Evolutionary conservation across 202 grass and related monocot genomes (phyloP).

Genomic region (Schoenoplectus tabernaemontani): DNA sequence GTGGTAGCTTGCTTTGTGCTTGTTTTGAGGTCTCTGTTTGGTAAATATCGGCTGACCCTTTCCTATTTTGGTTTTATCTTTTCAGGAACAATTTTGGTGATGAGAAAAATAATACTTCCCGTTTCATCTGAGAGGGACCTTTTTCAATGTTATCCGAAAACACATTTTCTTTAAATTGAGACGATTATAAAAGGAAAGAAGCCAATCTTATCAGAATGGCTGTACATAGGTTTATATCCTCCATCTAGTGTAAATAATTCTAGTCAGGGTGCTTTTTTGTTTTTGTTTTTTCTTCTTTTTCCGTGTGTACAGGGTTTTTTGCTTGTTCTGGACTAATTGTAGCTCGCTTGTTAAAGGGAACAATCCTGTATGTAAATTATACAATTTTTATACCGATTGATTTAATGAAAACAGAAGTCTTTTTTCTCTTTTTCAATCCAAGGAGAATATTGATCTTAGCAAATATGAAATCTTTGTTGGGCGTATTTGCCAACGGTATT

Average conservation of each 20-base stretch:
- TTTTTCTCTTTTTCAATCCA: not conserved
- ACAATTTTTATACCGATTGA: slow-evolving; percentile 15
- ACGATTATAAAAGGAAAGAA: slow-evolving; percentile 17
- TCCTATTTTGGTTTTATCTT: slow-evolving; percentile 16
- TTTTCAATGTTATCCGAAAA: not conserved
- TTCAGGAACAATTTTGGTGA: slow-evolving; percentile 33
- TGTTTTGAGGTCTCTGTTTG: not conserved
- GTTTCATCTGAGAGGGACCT: not conserved
- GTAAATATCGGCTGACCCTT: not conserved
- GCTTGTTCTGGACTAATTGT: slow-evolving; percentile 8
- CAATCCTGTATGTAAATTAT: slow-evolving; percentile 65
- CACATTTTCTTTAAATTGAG: slow-evolving; percentile 19
- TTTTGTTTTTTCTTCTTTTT: not conserved
- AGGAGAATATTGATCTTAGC: not conserved
- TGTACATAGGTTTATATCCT: slow-evolving; percentile 21
- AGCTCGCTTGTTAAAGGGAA: not conserved
- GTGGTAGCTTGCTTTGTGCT: not conserved
- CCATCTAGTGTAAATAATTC: slow-evolving; percentile 47
- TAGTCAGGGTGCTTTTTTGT: slow-evolving; percentile 20
- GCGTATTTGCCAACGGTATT: not conserved
- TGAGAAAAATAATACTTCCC: slow-evolving; percentile 24
- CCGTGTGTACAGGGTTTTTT: slow-evolving; percentile 47
- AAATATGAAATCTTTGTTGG: not conserved
- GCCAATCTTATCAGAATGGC: slow-evolving; percentile 15
- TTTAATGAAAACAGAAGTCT: not conserved